Conservation (phyloP, 306 rosid genomes). For the Coriaria nepalensis region DNA sequence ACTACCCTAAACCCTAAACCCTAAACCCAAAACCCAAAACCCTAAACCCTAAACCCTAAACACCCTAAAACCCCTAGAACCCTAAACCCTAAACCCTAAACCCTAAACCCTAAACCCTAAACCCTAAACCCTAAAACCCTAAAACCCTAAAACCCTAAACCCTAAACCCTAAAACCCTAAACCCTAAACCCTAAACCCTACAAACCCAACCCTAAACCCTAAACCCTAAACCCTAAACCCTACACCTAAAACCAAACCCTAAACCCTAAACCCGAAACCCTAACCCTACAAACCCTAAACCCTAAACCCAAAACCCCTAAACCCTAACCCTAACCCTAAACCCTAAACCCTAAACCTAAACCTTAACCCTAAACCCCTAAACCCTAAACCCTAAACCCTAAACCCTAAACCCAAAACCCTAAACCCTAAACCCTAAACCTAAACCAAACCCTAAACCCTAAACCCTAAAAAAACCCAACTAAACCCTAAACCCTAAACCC, state of each 20-base stretch:
- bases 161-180: neutral
- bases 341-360: neutral
- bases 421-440: slow-evolving; percentile 2
- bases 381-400: slow-evolving; percentile 2
- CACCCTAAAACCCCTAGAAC: neutral
- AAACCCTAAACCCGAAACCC: neutral
- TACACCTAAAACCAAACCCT: slow-evolving; percentile 9
- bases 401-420: slow-evolving; percentile 2
- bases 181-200: slow-evolving; percentile 2
- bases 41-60: neutral
- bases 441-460: slow-evolving; percentile 2
- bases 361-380: neutral
- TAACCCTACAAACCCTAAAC: neutral
- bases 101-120: neutral
- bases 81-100: neutral
- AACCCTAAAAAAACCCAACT: neutral
- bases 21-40: neutral
- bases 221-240: slow-evolving; percentile 1
- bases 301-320: neutral
- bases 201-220: too few species aligned
- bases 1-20: neutral
- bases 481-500: neutral
- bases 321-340: neutral
- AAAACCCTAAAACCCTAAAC: slow-evolving; percentile 3
- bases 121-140: neutral